Conservation (phyloP, 345 rosid genomes). For the Eutrema yunnanense region DNA sequence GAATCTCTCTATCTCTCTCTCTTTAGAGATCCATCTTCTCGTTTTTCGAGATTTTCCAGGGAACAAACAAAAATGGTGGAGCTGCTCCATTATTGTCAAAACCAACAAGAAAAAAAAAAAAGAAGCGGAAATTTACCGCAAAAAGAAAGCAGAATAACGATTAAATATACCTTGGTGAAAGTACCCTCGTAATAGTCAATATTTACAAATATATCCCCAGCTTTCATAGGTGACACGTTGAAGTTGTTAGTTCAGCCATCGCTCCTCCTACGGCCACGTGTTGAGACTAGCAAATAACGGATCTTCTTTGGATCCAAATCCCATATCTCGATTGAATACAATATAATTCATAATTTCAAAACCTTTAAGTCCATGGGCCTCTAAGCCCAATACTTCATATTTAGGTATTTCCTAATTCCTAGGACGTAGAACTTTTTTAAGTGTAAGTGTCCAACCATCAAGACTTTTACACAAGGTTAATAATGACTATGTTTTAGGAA, state of each 20-base stretch:
- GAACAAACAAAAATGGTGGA: conserved; percentile 1
- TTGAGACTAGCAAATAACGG: neutral
- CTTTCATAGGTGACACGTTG: neutral
- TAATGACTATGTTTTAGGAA: no score
- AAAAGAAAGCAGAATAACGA: conserved; percentile 6
- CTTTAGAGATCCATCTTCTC: neutral
- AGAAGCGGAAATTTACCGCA: neutral
- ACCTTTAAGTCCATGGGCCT: neutral
- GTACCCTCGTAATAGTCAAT: neutral
- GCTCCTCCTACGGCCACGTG: conserved; percentile 10
- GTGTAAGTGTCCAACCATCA: no score
- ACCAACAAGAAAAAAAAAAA: neutral
- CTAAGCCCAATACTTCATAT: neutral
- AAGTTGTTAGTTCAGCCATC: neutral
- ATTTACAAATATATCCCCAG: neutral
- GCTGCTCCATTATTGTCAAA: conserved; percentile 10
- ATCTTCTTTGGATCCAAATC: no score
- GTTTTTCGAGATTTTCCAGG: conserved; percentile 4
- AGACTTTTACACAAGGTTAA: neutral
- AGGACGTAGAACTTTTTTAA: no score
- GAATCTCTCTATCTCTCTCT: neutral
- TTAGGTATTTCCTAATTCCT: neutral
- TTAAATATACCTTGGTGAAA: neutral
- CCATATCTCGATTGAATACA: neutral
- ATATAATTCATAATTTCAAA: neutral